Evolutionary conservation across 768 basidiomycete species (phyloP), one percentile per base, ranked within the genome.

Genomic region (Rhizopogon roseolus): DNA sequence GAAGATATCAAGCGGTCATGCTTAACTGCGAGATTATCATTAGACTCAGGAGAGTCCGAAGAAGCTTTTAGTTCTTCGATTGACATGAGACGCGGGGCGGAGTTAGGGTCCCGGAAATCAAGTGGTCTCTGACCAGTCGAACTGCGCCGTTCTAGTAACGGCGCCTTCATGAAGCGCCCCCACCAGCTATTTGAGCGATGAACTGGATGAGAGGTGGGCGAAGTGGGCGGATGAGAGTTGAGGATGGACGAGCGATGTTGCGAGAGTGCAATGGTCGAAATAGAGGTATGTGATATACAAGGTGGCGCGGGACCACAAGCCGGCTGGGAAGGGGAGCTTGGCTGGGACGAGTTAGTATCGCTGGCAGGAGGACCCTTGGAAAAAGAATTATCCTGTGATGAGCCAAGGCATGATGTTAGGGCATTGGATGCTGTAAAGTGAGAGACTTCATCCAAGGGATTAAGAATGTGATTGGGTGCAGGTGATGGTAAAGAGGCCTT

Each of bases 81-180:
- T 3, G 81, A 70, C 42, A 75, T 71, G 5, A 93, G 74, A 11
- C 75, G 75, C 0, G 91, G 91, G 4, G 81, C 81, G 1, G 90
- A 88, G 49, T 85, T 84, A 1, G 93, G 92, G 68, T 95, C 92
- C 19, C 88, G 80, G 62, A 93, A 81, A 19, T 90, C 85, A 13
- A 75, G 64, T 42, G 43, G 60, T 54, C 49, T 67, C 61, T 55
- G 64, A 53, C 69, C 63, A 52, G 69, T 69, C 60, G 76, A 82
- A 10, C 69, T 55, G 25, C 76, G 73, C 39, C 83, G 77, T 57
- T 88, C 87, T 27, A 87, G 74, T 48, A 89, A 73, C 34, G 81
- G 79, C 16, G 83, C 79, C 52, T 80, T 81, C 13, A 87, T 74
- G 61, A 94, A 84, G 3, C 87, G 83, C 8, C 76, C 69, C 86